These are phyloP conservation scores for Caryopteris hybrid DNA, from an alignment of 305 asterid species.

Conservation along the genomic window DNA sequence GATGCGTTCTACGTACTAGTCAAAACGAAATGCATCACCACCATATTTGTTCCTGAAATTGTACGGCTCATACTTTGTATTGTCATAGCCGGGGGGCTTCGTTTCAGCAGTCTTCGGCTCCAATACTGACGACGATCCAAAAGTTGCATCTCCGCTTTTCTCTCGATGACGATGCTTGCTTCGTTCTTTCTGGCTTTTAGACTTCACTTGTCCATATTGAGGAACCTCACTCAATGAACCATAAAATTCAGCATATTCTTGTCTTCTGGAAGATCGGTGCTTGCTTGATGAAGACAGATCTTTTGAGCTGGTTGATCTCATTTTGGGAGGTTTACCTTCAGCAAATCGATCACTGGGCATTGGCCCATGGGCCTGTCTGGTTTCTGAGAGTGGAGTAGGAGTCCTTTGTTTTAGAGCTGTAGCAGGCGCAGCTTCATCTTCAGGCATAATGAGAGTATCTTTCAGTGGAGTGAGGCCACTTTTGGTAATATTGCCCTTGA, in stretches of 20 bases:
- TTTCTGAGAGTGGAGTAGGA: slow-evolving; percentile 57
- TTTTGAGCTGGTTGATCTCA: slow-evolving; percentile 48
- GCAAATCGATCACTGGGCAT: slow-evolving; percentile 38
- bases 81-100: slow-evolving; percentile 50
- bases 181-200: slow-evolving; percentile 78
- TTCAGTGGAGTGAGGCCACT: slow-evolving; percentile 73
- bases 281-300: slow-evolving; percentile 64
- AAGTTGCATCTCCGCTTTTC: slow-evolving; percentile 42
- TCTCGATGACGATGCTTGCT: slow-evolving; percentile 64
- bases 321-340: slow-evolving; percentile 59
- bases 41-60: slow-evolving; percentile 65
- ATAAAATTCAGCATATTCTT: slow-evolving; percentile 69
- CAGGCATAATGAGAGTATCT: slow-evolving; percentile 82
- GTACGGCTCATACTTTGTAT: too few relatives aligned
- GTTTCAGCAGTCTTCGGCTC: slow-evolving; percentile 56
- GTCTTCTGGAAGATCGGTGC: slow-evolving; percentile 82
- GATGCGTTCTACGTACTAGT: slow-evolving; percentile 13
- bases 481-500: slow-evolving; percentile 27
- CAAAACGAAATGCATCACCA: slow-evolving; percentile 51
- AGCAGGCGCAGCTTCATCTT: slow-evolving; percentile 57
- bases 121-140: slow-evolving; percentile 34
- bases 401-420: slow-evolving; percentile 56
- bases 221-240: slow-evolving; percentile 63
- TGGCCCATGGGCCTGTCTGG: slow-evolving; percentile 45
- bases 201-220: slow-evolving; percentile 45